phyloP scores from a whole-genome alignment of 2,329 filamentous ascomycete species.

The Pseudogymnoascus pannorum region DNA sequence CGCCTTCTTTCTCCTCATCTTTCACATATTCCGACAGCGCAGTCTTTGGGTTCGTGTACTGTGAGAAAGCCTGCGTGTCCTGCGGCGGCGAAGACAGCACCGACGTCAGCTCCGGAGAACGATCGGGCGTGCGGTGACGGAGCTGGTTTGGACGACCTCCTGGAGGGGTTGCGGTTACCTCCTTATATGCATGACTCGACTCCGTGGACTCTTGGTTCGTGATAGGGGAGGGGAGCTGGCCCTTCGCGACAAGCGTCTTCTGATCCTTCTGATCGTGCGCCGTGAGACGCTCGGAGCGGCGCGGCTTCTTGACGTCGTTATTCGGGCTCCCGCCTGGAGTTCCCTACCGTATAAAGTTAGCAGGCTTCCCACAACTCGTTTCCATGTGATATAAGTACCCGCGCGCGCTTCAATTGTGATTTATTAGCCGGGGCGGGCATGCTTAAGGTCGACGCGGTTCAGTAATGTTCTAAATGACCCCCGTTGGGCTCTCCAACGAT shows the following conservation, averaged over 20 bases:
- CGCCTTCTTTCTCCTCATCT: conserved; percentile 66
- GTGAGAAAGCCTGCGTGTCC: conserved; percentile 73
- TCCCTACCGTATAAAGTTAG: conserved; percentile 18
- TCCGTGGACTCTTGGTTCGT: conserved; percentile 61
- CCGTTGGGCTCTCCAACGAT: not conserved
- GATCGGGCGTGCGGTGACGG: conserved; percentile 37
- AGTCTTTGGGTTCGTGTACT: conserved; percentile 67
- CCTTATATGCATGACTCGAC: conserved; percentile 53
- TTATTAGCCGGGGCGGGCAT: conserved; percentile 57
- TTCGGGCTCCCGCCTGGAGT: conserved; percentile 20
- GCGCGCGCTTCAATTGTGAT: conserved; percentile 76
- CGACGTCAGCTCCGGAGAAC: conserved; percentile 31
- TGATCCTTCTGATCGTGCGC: conserved; percentile 38
- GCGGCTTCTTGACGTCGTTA: conserved; percentile 63
- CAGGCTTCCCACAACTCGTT: conserved; percentile 19
- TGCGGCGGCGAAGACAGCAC: conserved; percentile 53
- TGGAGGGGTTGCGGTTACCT: conserved; percentile 64
- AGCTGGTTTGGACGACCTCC: conserved; percentile 49
- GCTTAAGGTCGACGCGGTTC: not conserved
- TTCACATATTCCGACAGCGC: conserved; percentile 74
- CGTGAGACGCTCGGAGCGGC: conserved; percentile 66
- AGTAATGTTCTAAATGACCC: not conserved
- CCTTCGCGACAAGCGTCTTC: conserved; percentile 55
- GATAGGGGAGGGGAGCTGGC: conserved; percentile 73
- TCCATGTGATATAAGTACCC: conserved; percentile 47